Percentiles rank a stretch among this genome's conserved stretches.
Conservation (phyloP, 495 filamentous ascomycete species). For the Hypoxylon fuscum region DNA sequence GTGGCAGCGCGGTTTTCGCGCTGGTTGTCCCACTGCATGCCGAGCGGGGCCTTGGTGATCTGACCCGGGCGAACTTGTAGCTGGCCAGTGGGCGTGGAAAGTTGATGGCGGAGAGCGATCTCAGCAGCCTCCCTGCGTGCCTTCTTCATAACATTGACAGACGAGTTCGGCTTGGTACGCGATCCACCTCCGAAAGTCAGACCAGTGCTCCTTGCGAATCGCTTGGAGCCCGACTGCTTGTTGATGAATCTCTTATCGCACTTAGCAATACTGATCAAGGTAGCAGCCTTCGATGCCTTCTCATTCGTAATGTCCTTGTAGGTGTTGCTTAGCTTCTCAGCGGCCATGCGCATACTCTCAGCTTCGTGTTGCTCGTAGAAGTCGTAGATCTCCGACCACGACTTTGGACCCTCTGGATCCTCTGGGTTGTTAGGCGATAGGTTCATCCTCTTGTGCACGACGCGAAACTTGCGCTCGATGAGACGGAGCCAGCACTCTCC, state of each 20-base stretch:
- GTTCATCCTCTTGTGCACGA: constrained; percentile 29
- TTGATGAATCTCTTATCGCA: constrained; percentile 38
- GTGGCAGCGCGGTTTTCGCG: constrained; percentile 40
- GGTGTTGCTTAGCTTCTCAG: constrained; percentile 48
- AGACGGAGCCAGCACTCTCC: constrained; percentile 50
- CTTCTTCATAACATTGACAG: constrained; percentile 37
- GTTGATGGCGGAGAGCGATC: constrained; percentile 35
- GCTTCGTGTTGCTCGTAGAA: constrained; percentile 52
- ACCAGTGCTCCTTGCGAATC: neutral
- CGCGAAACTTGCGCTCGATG: constrained; percentile 47
- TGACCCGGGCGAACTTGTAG: constrained; percentile 38
- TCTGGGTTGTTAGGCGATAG: constrained; percentile 45
- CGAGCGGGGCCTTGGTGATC: constrained; percentile 47
- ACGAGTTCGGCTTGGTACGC: constrained; percentile 40
- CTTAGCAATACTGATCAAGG: constrained; percentile 41
- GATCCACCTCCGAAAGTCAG: constrained; percentile 39
- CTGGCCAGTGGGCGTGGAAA: constrained; percentile 37
- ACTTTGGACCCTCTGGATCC: no score
- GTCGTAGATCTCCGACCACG: constrained; percentile 50
- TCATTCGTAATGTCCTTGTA: constrained; percentile 43
- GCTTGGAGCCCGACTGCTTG: constrained; percentile 21
- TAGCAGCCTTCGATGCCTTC: constrained; percentile 40
- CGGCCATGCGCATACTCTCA: constrained; percentile 60
- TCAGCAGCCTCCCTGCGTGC: constrained; percentile 43
- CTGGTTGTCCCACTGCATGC: constrained; percentile 48